Base-by-base conservation (phyloP, 495 filamentous ascomycete species). In the Penicillium coprophilum region DNA sequence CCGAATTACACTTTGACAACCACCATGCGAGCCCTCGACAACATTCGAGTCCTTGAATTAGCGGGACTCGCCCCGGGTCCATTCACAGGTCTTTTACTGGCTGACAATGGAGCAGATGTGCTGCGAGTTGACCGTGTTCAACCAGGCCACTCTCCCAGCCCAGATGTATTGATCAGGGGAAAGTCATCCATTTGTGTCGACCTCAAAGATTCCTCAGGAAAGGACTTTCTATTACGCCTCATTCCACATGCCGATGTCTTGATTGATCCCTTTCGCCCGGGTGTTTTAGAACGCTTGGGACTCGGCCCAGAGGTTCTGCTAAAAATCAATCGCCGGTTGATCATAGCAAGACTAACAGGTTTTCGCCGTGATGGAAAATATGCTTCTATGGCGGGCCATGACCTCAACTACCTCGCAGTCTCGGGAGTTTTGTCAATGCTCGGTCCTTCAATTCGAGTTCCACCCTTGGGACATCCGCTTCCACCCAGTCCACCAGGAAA, bases 331-430 rank as follows among this genome's bases (percentile, higher is more conserved):
- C 83, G 83, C 13, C 75, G 83, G 12, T 67, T 95, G 6, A 79
- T 93, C 34, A 80, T 91, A 39, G 87, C 77, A 6, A 82, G 89
- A 15, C 76, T 93, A 67, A 89, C 89, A 8, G 90, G 90, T 2
- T 93, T 92, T 61, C 76, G 90, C 15, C 77, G 89, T 15, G 61
- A 63, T 57, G 90, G 89, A 8, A 80, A 80, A 55, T 93, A 90
- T 66, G 75, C 77, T n/a, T 46, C 66, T 36, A 92, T 92, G 88
- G 90, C 90, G 0, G 90, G 90, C 4, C 90, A 95, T 59, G 90
- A 95, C 64, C 92, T 95, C 65, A 94, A 95, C 61, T 94, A 92
- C 65, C 82, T 94, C 13, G 85, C 89, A 24, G 87, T 91, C 2
- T 85, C 83, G 1, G 90, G 90, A 0, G 83, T 84, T 0, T 68